phyloP scores from a whole-genome alignment of 2,329 filamentous ascomycete species.

The Alternaria hordeiaustralica region DNA sequence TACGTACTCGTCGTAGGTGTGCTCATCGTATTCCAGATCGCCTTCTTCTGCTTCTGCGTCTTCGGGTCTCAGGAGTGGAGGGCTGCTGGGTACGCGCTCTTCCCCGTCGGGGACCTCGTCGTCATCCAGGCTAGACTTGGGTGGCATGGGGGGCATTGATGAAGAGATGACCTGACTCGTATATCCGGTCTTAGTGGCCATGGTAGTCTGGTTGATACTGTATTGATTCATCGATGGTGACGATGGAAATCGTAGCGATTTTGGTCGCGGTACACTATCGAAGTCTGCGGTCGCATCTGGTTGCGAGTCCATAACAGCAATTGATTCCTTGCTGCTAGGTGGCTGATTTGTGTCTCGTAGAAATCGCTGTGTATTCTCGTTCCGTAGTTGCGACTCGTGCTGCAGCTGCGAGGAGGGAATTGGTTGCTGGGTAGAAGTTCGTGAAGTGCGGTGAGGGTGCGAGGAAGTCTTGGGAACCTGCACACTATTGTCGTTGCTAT shows the following conservation, averaged over 20 bases:
- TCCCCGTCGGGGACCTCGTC: slow-evolving; percentile 23
- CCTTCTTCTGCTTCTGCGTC: slow-evolving; percentile 30
- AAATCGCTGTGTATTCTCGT: slow-evolving; percentile 23
- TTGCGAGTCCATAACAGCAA: slow-evolving; percentile 56
- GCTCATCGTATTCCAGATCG: slow-evolving; percentile 31
- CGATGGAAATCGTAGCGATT: slow-evolving; percentile 42
- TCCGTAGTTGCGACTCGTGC: slow-evolving; percentile 24
- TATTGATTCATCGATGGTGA: slow-evolving; percentile 46
- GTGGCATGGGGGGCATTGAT: slow-evolving; percentile 41
- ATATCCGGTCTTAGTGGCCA: slow-evolving; percentile 35
- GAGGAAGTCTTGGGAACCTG: slow-evolving; percentile 50
- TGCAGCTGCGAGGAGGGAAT: slow-evolving; percentile 31
- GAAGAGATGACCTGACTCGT: slow-evolving; percentile 42
- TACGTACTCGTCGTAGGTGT: slow-evolving; percentile 30
- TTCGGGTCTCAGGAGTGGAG: slow-evolving; percentile 34
- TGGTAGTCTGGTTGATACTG: slow-evolving; percentile 46
- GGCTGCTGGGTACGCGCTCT: slow-evolving; percentile 47
- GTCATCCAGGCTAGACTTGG: slow-evolving; percentile 27
- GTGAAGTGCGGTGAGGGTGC: slow-evolving; percentile 33
- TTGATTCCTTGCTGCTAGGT: slow-evolving; percentile 43
- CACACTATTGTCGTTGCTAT: slow-evolving; percentile 29
- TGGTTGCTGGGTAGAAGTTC: slow-evolving; percentile 24
- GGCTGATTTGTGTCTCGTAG: slow-evolving; percentile 19
- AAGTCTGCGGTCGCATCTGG: slow-evolving; percentile 38
- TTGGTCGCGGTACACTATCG: slow-evolving; percentile 37